Base-by-base conservation (phyloP, 768 basidiomycete species). In the Hypsizygus marmoreus region DNA sequence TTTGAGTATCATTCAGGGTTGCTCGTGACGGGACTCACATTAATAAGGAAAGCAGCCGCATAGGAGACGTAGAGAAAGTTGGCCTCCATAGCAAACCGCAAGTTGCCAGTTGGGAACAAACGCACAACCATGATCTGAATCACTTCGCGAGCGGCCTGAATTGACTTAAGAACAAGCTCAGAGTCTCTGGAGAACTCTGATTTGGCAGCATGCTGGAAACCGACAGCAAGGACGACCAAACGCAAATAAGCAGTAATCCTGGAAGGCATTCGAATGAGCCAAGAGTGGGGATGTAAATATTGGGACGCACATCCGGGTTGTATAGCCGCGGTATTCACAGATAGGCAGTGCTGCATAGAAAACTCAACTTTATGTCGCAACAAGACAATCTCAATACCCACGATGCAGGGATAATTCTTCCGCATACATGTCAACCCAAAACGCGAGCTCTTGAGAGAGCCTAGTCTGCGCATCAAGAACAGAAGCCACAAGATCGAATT, bases 21-120 rank as follows among this genome's bases (percentile, higher is more conserved):
- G n/a, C n/a, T n/a, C 6, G n/a, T 19, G 44, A 25, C 14, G 41
- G 17, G 7, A 29, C 75, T 53, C 55, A 84, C 81, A 62, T 83
- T 82, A 40, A 83, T 67, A 17, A 85, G 64, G 55, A 82, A 82
- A 2, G 80, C 80, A 2, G 80, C 73, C 7, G 81, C 81, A 54
- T 81, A 85, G 4, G 81, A 72, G 9, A 80, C 70, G 47, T 73
- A 76, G 10, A 78, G 63, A 47, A 76, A 77, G 49, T 72, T 67
- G 12, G 76, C 69, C 41, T 74, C 80, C 66, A 83, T 75, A 3
- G 80, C 80, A 55, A 72, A 80, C 9, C 78, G 74, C 19, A 83
- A 64, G 51, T 73, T 74, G 2, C 77, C 79, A 3, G 77, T 79
- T 1, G 79, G 79, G 43, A 73, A 75, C 10, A 82, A 61, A 32